A percentile compares a stretch with the other conserved stretches of the same genome.
phyloP scores from a whole-genome alignment of 495 filamentous ascomycete species.

The Penicillium salamii region DNA sequence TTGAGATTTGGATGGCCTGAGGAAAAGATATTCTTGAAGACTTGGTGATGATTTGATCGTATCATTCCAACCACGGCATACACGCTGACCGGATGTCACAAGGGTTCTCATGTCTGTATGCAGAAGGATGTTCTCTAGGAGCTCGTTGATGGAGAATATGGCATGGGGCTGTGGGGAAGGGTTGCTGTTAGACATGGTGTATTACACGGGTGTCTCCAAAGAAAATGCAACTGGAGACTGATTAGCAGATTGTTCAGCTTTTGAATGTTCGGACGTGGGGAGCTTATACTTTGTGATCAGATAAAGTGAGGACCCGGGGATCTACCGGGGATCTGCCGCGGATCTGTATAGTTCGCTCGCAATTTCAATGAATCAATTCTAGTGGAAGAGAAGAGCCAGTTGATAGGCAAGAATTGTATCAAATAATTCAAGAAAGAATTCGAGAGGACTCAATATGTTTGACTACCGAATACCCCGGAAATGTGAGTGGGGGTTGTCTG shows the following conservation, averaged over 20 bases:
- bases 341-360: background rate
- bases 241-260: no score
- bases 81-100: conserved; percentile 11
- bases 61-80: conserved; percentile 5
- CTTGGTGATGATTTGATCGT: background rate
- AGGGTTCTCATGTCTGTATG: conserved; percentile 5
- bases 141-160: conserved; percentile 10
- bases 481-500: background rate
- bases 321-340: background rate
- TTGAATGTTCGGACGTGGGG: background rate
- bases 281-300: conserved; percentile 3
- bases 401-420: no score
- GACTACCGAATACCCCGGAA: background rate
- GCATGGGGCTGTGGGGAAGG: conserved; percentile 11
- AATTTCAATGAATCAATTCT: no score
- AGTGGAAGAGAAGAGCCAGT: no score
- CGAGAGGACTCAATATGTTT: no score
- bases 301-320: conserved; percentile 8
- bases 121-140: conserved; percentile 9
- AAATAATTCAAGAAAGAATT: no score
- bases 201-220: background rate
- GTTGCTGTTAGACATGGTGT: background rate
- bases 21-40: conserved; percentile 6
- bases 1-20: background rate
- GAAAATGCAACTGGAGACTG: background rate